phyloP scores from a whole-genome alignment of 768 basidiomycete species.

The Psilocybe azurescens region DNA sequence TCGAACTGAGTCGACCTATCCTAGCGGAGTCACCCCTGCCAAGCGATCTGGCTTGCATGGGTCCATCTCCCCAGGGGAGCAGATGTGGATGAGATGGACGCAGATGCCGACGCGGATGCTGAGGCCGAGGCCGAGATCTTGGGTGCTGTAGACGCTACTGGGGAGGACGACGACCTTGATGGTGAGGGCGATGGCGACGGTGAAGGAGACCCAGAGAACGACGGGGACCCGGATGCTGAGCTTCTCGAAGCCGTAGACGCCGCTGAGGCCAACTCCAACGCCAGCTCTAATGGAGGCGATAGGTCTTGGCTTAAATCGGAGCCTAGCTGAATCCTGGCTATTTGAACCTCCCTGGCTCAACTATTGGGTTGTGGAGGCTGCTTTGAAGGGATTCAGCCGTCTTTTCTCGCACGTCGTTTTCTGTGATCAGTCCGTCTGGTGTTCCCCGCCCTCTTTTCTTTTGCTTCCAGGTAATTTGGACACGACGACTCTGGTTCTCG shows the following conservation, averaged over 20 bases:
- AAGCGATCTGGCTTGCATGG: not conserved
- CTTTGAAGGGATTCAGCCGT: not conserved
- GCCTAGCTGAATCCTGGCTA: conserved; percentile 3
- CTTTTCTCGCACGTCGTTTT: not conserved
- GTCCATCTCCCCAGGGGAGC: conserved; percentile 14
- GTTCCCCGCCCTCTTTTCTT: not conserved
- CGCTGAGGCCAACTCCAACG: conserved; percentile 45
- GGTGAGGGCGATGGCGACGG: conserved; percentile 29
- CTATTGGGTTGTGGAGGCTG: not conserved
- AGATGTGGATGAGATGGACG: conserved; percentile 30
- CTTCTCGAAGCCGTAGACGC: conserved; percentile 58
- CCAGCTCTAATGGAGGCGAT: conserved; percentile 31
- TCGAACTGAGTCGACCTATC: conserved; percentile 10
- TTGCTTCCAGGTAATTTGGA: not conserved
- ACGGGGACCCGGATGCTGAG: conserved; percentile 37
- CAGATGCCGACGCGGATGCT: conserved; percentile 31
- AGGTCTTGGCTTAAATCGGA: conserved; percentile 27
- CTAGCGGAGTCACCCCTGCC: conserved; percentile 24
- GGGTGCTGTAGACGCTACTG: conserved; percentile 28
- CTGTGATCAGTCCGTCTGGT: not conserved
- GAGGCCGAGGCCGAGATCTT: conserved; percentile 38
- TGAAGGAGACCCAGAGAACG: conserved; percentile 24
- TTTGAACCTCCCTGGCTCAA: not conserved
- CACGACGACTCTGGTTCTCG: not conserved
- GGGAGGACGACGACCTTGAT: conserved; percentile 25